Conservation (phyloP, 192 early-diverging fungal genomes). For the Entrophospora sp. region DNA sequence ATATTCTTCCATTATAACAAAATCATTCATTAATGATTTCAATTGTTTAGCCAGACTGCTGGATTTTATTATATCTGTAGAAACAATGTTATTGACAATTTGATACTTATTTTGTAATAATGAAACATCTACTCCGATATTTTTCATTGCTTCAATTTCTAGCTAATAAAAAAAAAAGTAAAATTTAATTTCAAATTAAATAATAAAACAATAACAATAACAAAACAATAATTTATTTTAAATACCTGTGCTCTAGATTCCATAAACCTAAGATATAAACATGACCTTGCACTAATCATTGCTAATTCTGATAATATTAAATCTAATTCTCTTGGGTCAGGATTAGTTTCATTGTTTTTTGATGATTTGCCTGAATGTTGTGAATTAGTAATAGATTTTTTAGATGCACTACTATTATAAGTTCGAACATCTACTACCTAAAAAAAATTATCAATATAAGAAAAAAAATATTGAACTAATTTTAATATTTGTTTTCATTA, state of each 20-base stretch:
- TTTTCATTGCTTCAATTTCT: conserved; percentile 27
- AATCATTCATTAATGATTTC: conserved; percentile 56
- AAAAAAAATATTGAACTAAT: not conserved
- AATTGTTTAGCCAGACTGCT: conserved; percentile 54
- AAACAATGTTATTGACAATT: conserved; percentile 34
- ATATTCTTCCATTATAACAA: conserved; percentile 67
- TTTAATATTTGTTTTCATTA: no score
- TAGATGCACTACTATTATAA: conserved; percentile 33
- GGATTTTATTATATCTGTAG: conserved; percentile 43
- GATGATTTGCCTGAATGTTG: conserved; percentile 16
- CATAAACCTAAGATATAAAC: conserved; percentile 77
- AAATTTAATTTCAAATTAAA: not conserved
- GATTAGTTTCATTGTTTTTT: conserved; percentile 23
- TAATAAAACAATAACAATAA: no score
- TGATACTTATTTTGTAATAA: conserved; percentile 36
- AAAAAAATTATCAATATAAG: conserved; percentile 6
- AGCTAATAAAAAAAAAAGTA: conserved; percentile 20
- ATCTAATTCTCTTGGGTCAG: conserved; percentile 75
- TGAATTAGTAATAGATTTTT: conserved; percentile 3
- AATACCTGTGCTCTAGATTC: conserved; percentile 63
- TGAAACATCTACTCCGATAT: conserved; percentile 18
- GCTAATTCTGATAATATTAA: conserved; percentile 74
- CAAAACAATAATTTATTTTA: not conserved
- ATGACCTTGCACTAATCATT: conserved; percentile 66
- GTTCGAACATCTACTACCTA: conserved; percentile 48